Evolutionary conservation across 257 asterid genomes (phyloP), one percentile per base, ranked within the genome.

Genomic region (Gentiana macrophylla): DNA sequence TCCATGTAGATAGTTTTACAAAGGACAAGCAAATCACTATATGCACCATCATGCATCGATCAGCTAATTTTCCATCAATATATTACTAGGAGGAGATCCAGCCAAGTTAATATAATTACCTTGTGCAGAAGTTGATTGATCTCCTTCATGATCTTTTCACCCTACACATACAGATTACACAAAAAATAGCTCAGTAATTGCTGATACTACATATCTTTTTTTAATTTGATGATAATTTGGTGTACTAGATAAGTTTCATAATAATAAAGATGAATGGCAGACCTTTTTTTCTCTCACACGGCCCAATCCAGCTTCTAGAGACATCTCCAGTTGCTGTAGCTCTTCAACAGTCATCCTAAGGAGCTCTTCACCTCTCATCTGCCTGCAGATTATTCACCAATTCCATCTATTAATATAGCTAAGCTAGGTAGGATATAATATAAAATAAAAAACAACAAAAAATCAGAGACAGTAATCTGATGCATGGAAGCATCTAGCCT

Each of bases 321-420:
- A 76, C 53, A 45, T 77, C 74, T 91, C 98, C 45, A 91, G 69
- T 8, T 56, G 64, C 63, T 87, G 90, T 71, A 91, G 67, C 70
- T 87, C 97, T 56, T 87, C 86, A n/a, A 91, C 64, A 55, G 79
- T 77, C 59, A 87, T 71, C 32, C 83, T 95, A 61, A 79, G 88
- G 45, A 91, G 86, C 65, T 91, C 94, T 76, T 91, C 97, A 2
- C 95, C 98, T 62, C 96, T 83, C 95, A 91, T 83, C 68, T 68
- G 88, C 82, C 98, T 91, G 57, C 24, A 24, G 24, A 24, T 24
- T 24, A 59, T 48, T 13, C 1, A 13, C 46, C 61, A 61, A 36
- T 60, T 41, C 2, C 46, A 41, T 41, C 11, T 2, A 49, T 52
- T 9, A 4, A 15, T 52, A 5, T 1, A 24, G 24, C 24, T 24